Base-by-base conservation (phyloP, 1,139 yeast species). In the Saccharomyces uvarum region DNA sequence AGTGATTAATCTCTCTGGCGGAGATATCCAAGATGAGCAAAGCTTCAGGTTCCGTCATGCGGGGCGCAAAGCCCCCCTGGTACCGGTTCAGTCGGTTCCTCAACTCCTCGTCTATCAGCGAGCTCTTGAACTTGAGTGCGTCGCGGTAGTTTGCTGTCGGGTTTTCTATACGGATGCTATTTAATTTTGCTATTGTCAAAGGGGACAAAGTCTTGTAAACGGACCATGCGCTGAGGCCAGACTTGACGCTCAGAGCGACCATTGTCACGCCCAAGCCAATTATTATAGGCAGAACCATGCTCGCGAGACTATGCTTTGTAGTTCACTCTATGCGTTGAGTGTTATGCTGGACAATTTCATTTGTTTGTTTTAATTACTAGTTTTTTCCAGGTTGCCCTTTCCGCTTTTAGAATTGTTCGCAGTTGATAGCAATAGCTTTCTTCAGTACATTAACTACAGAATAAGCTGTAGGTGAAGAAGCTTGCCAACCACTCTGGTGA, bases 11-110 rank as follows among this genome's bases (percentile, higher is more conserved):
- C 83, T 89, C 69, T 4, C 56, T 52, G 2, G 67, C 54, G 2
- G 62, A 56, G n/a, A 68, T 65, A 51, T 63, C 61, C 61, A 93
- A 80, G 41, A 93, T 88, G 68, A 84, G 86, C 56, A 91, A 77
- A 1, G 98, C 98, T 69, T 93, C 99, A 61, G 81, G 83, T 48
- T 96, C 88, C 50, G 81, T 78, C 98, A 93, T 91, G 68, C 87
- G 87, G 29, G 78, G 70, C 42, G 88, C 91, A 71, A 93, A 93
- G 1, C 96, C 88, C 51, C 99, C 99, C 16, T 27, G 38, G 53
- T 48, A 44, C 21, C 38, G n/a, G 27, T 56, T 57, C 31, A 59
- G 38, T 19, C 32, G 27, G 3, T 32, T 26, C 28, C 51, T 56
- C 9, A 55, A n/a, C 5, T 16, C 11, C 2, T 52, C 31, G 14